Percentiles rank a stretch among this genome's conserved stretches.
These are phyloP conservation scores for Drechslerella dactyloides DNA, from an alignment of 2,329 filamentous ascomycete genomes.

Conservation along the genomic window DNA sequence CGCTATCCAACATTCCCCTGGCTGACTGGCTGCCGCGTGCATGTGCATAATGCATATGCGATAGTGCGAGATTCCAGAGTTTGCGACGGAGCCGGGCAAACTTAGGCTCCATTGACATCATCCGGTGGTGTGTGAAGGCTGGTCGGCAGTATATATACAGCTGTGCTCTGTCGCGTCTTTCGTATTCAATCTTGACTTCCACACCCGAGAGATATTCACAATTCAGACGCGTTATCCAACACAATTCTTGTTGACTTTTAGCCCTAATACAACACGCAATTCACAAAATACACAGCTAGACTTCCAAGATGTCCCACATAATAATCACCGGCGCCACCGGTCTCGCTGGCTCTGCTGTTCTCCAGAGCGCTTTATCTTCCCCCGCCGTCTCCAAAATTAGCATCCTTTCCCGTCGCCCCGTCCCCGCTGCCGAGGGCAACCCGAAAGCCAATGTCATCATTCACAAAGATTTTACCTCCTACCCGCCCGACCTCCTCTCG, in stretches of 20 bases:
- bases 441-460: slow-evolving; percentile 70
- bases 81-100: no score
- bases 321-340: slow-evolving; percentile 74
- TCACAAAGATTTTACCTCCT: slow-evolving; percentile 71
- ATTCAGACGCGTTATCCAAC: no score
- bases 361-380: slow-evolving; percentile 68
- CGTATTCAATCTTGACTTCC: no score
- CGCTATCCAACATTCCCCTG: background rate
- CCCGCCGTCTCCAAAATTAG: slow-evolving; percentile 68
- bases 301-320: slow-evolving; percentile 65
- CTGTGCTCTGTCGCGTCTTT: no score
- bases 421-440: slow-evolving; percentile 69
- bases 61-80: no score
- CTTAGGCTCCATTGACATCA: no score
- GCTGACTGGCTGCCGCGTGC: no score
- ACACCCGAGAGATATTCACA: no score
- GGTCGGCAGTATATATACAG: no score
- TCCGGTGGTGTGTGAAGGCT: no score
- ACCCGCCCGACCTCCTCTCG: slow-evolving; percentile 65
- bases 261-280: background rate
- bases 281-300: slow-evolving; percentile 55
- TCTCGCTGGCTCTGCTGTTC: slow-evolving; percentile 67
- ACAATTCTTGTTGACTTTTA: no score
- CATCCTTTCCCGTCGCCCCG: slow-evolving; percentile 70
- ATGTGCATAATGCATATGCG: no score